Evolutionary conservation across 371 early-diverging fungal species (phyloP).

Genomic region (Mortierella sp.): DNA sequence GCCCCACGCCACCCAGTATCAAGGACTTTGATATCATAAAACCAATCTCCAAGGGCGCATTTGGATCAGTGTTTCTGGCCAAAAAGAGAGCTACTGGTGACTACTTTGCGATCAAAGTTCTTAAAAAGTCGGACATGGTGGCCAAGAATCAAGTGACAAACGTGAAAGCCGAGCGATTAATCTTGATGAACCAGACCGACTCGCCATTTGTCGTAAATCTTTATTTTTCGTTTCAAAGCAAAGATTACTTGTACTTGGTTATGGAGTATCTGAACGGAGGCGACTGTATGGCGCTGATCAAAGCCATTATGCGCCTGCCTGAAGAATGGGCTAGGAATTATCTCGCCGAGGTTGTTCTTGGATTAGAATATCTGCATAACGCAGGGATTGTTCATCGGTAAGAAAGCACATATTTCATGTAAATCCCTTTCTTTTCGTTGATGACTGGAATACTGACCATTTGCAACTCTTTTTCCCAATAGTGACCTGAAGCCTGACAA

Average conservation of each 20-base stretch:
- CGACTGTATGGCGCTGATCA: slow-evolving; percentile 93
- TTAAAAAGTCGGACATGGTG: slow-evolving; percentile 92
- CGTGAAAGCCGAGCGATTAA: slow-evolving; percentile 90
- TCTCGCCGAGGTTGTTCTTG: slow-evolving; percentile 93
- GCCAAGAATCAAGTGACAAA: slow-evolving; percentile 94
- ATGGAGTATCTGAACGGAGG: slow-evolving; percentile 98
- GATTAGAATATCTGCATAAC: slow-evolving; percentile 91
- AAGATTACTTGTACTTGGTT: slow-evolving; percentile 92
- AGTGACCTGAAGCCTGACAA: slow-evolving; percentile 94
- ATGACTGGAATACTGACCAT: background rate
- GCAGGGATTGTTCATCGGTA: slow-evolving; percentile 89
- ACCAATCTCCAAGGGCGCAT: slow-evolving; percentile 93
- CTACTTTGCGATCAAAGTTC: slow-evolving; percentile 91
- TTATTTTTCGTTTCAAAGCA: slow-evolving; percentile 93
- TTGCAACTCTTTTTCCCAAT: background rate
- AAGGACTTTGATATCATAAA: slow-evolving; percentile 94
- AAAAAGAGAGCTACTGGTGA: slow-evolving; percentile 89
- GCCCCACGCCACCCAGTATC: slow-evolving; percentile 78
- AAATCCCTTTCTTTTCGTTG: background rate
- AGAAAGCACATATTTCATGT: slow-evolving; percentile 13
- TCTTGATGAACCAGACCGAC: slow-evolving; percentile 86
- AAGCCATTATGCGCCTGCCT: slow-evolving; percentile 87
- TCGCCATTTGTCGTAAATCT: slow-evolving; percentile 95
- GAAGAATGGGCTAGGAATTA: slow-evolving; percentile 95
- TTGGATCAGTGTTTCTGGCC: slow-evolving; percentile 91